Evolutionary conservation across 306 rosid species (phyloP).

Genomic region (Parietaria judaica): DNA sequence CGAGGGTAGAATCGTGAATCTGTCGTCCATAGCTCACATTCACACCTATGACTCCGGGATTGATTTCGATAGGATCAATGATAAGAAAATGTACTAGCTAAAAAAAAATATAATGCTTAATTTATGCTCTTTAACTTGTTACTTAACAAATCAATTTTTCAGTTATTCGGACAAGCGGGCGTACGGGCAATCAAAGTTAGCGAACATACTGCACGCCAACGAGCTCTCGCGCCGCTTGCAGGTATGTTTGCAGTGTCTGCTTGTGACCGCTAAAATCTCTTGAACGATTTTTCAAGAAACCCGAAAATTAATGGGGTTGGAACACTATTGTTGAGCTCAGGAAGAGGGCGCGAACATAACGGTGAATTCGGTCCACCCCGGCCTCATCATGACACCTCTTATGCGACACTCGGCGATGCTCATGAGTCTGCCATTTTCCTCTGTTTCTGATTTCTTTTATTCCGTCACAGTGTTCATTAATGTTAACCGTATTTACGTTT

Average conservation of each 20-base stretch:
- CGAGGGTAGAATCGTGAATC: slow-evolving; percentile 81
- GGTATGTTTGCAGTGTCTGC: slow-evolving; percentile 22
- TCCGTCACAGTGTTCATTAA: no score
- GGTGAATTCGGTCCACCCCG: slow-evolving; percentile 81
- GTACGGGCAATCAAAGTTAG: slow-evolving; percentile 87
- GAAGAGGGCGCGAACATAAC: slow-evolving; percentile 77
- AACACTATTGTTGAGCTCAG: slow-evolving; percentile 23
- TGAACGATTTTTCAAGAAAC: no score
- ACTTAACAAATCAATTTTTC: slow-evolving; percentile 4
- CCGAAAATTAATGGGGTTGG: no score
- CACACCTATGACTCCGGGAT: slow-evolving; percentile 57
- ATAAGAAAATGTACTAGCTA: slow-evolving; percentile 34
- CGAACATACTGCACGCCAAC: slow-evolving; percentile 67
- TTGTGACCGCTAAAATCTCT: no score
- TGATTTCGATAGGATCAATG: slow-evolving; percentile 56
- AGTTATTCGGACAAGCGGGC: slow-evolving; percentile 85
- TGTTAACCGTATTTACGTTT: no score
- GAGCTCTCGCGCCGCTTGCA: slow-evolving; percentile 67
- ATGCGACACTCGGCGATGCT: slow-evolving; percentile 72
- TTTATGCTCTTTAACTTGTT: background rate
- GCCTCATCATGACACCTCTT: slow-evolving; percentile 85
- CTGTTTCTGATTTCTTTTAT: no score
- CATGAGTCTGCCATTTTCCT: slow-evolving; percentile 46
- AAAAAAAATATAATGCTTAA: background rate
- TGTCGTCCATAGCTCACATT: slow-evolving; percentile 77